phyloP scores from a whole-genome alignment of 176 grass and related monocot species.

The Alloteropsis semialata region DNA sequence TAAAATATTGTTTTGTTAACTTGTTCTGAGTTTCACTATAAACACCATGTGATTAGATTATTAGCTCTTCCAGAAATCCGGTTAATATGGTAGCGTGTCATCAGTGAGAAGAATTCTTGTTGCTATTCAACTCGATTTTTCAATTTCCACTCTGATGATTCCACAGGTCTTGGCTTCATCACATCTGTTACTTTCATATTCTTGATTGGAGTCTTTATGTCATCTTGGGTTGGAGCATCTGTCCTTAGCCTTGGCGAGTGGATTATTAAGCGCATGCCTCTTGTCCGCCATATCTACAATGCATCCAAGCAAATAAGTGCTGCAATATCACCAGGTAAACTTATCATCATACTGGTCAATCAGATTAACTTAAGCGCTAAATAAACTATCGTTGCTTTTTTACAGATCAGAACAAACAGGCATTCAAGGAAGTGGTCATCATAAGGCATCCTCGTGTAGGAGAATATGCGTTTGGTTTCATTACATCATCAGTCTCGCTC shows the following conservation, averaged over 20 bases:
- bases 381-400: conserved; percentile 13
- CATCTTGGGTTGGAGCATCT: conserved; percentile 95
- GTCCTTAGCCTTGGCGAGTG: conserved; percentile 93
- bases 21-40: neutral
- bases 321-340: conserved; percentile 90
- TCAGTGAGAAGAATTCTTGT: neutral
- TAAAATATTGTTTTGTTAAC: neutral
- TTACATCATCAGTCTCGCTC: conserved; percentile 89
- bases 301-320: conserved; percentile 99
- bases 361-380: neutral
- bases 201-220: conserved; percentile 93
- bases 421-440: conserved; percentile 98
- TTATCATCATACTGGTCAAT: neutral
- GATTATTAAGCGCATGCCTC: conserved; percentile 98
- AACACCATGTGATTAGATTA: neutral
- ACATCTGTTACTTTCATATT: conserved; percentile 96
- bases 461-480: conserved; percentile 98
- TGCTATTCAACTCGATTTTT: neutral
- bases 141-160: conserved; percentile 21
- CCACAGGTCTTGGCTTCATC: conserved; percentile 83
- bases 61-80: neutral
- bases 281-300: conserved; percentile 99
- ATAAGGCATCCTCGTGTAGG: conserved; percentile 93
- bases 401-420: conserved; percentile 97
- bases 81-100: neutral